Evolutionary conservation across 164 flowering plant species (phyloP).

Genomic region (Stephania cephalantha): DNA sequence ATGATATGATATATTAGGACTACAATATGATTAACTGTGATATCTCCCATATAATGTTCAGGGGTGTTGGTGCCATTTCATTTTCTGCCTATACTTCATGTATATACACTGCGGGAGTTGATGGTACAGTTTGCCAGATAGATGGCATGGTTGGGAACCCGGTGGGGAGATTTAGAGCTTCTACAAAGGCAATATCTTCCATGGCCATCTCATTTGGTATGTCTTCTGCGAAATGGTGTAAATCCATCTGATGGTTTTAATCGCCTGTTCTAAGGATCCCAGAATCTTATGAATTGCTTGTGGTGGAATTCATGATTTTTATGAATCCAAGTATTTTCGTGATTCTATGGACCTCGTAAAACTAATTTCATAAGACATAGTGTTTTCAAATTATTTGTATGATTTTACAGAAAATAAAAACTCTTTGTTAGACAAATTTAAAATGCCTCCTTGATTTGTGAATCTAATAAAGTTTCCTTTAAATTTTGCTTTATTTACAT

Average conservation of each 20-base stretch:
- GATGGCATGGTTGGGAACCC: conserved; percentile 54
- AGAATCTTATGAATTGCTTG: not conserved
- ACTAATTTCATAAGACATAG: too few species aligned
- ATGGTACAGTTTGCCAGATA: conserved; percentile 82
- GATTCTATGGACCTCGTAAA: not conserved
- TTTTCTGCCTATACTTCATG: conserved; percentile 44
- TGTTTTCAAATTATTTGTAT: not conserved
- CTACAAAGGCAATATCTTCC: conserved; percentile 63
- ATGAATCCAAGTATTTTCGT: not conserved
- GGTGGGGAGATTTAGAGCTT: conserved; percentile 67
- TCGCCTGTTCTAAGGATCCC: not conserved
- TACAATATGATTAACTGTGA: not conserved
- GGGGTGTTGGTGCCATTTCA: conserved; percentile 75
- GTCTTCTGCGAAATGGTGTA: not conserved
- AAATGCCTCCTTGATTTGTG: not conserved
- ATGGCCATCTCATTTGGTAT: conserved; percentile 74
- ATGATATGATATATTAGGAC: not conserved
- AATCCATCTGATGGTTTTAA: not conserved
- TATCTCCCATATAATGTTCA: conserved; percentile 24
- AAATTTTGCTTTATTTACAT: not conserved
- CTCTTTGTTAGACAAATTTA: not conserved
- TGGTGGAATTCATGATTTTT: not conserved
- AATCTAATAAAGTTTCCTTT: not conserved
- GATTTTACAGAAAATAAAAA: not conserved
- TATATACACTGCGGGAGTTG: conserved; percentile 75